phyloP scores from a whole-genome alignment of 176 grass and related monocot genomes.

The Thalia dealbata region DNA sequence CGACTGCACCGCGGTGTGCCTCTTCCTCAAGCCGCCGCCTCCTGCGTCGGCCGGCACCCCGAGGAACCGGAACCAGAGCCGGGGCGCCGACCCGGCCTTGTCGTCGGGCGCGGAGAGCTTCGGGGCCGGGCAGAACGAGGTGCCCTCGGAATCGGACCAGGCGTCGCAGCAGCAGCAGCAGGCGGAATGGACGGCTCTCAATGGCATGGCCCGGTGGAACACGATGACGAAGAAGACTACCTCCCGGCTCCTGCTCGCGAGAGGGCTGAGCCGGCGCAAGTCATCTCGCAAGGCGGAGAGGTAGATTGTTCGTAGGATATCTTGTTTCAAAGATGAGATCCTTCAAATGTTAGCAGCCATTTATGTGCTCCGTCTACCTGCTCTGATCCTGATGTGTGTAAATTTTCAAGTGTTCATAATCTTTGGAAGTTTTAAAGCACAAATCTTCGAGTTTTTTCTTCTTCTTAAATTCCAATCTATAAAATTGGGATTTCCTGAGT shows the following conservation, averaged over 20 bases:
- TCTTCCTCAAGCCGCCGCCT: conserved; percentile 37
- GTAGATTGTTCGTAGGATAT: too few relatives aligned
- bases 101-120: conserved; percentile 37
- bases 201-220: conserved; percentile 52
- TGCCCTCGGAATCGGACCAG: neutral
- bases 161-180: neutral
- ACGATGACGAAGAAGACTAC: conserved; percentile 37
- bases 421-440: too few relatives aligned
- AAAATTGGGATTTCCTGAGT: too few relatives aligned
- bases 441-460: too few relatives aligned
- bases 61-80: neutral
- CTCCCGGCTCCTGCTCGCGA: conserved; percentile 23
- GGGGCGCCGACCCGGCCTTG: neutral
- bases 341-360: too few relatives aligned
- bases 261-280: conserved; percentile 40
- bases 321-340: too few relatives aligned
- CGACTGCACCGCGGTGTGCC: conserved; percentile 62
- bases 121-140: conserved; percentile 30
- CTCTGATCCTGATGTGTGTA: too few relatives aligned
- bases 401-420: too few relatives aligned
- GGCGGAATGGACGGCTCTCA: conserved; percentile 36
- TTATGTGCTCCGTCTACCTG: too few relatives aligned
- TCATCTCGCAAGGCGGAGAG: conserved; percentile 25
- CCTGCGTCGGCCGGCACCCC: neutral
- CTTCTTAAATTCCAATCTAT: too few relatives aligned